Evolutionary conservation across 2,329 filamentous ascomycete genomes (phyloP), one percentile per base, ranked within the genome.

Genomic region (Niveomyces coronatus): DNA sequence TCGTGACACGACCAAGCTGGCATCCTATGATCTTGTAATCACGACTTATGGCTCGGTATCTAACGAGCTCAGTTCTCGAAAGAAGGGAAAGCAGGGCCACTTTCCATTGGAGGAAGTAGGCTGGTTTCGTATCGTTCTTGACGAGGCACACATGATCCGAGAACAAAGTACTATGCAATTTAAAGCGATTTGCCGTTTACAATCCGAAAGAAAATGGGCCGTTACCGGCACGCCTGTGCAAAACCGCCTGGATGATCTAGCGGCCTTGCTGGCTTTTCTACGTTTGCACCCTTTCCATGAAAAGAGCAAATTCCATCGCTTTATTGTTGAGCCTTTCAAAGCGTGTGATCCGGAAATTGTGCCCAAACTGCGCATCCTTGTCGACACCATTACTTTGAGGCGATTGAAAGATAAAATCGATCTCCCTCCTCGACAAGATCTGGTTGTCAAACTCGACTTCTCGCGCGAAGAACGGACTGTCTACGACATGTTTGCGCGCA

Each of bases 161-260:
- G 89, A 93, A 49, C 81, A 85, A 45, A 74, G 70, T 4, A 89
- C 87, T 1, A 67, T 83, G 28, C 82, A 89, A 48, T 93, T 87
- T 38, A 86, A 88, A 55, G 85, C 85, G 3, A 85, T 91, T 15
- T 88, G 86, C 46, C 74, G 76, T 15, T 67, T 96, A 3, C 72
- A 83, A 43, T 85, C 87, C 3, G 74, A 84, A 52, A 77, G 88
- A 22, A 80, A 88, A 23, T 98, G 91, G 91, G 89, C 88, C 3
- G 85, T 96, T n/a, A 96, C 91, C 0, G 91, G 89, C 39, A 96
- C 91, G 0, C 91, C 88, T 0, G 85, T 96, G 8, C 89, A 96
- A 59, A 98, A 98, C 53, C 80, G 85, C 4, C 70, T 96, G 3
- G 87, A 93, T 47, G 91, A 98, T 55, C 70, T 96, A 16, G 84